phyloP scores from a whole-genome alignment of 108 stramenopile species.

The Epithemia pelagica region DNA sequence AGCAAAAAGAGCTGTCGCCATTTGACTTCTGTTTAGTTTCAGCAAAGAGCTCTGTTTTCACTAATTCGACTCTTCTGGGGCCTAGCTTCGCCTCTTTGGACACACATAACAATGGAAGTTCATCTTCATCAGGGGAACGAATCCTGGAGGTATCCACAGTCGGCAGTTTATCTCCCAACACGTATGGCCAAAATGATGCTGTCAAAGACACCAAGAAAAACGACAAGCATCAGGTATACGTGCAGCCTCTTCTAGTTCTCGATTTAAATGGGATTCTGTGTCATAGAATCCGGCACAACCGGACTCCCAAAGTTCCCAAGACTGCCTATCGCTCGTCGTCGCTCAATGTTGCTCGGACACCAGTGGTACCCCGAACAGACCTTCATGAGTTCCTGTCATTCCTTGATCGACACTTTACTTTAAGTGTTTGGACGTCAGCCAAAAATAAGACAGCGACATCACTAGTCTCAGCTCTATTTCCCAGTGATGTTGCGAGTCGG shows the following conservation, averaged over 20 bases:
- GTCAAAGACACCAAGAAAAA: neutral
- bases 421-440: slow-evolving; percentile 82
- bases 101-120: neutral
- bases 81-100: neutral
- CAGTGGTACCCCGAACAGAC: slow-evolving; percentile 56
- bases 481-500: slow-evolving; percentile 27
- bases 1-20: neutral
- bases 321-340: slow-evolving; percentile 10
- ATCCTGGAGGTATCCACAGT: neutral
- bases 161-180: too few species aligned
- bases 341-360: slow-evolving; percentile 50
- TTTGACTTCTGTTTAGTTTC: neutral
- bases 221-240: neutral
- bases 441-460: slow-evolving; percentile 54
- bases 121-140: neutral
- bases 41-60: neutral
- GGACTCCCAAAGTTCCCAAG: slow-evolving; percentile 8
- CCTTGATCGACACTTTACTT: slow-evolving; percentile 44
- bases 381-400: slow-evolving; percentile 35
- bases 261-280: slow-evolving; percentile 86
- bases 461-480: slow-evolving; percentile 45
- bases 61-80: neutral
- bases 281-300: slow-evolving; percentile 47
- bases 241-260: slow-evolving; percentile 57
- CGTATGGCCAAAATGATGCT: too few species aligned